Evolutionary conservation across 352 stramenopile species (phyloP).

Genomic region (Pythium chondricola): DNA sequence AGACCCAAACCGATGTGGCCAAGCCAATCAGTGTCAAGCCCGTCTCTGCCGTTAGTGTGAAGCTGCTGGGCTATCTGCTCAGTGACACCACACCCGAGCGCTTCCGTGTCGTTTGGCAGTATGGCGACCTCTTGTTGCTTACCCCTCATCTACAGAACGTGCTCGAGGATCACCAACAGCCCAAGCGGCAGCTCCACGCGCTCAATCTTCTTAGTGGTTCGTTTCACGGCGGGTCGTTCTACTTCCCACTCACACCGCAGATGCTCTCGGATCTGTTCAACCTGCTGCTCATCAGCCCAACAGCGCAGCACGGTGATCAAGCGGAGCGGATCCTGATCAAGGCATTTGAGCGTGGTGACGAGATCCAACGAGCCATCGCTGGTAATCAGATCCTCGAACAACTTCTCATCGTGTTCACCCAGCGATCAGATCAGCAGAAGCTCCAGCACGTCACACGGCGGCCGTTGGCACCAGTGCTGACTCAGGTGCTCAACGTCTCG

Average conservation of each 20-base stretch:
- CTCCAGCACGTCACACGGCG: conserved; percentile 5
- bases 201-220: conserved; percentile 36
- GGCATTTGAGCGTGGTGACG: conserved; percentile 36
- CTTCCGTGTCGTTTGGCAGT: conserved; percentile 22
- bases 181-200: conserved; percentile 35
- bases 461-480: conserved; percentile 32
- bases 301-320: conserved; percentile 25
- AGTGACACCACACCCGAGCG: conserved; percentile 20
- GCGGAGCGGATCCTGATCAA: conserved; percentile 42
- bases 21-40: not conserved
- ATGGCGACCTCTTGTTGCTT: conserved; percentile 24
- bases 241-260: conserved; percentile 41
- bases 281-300: conserved; percentile 49
- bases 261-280: conserved; percentile 61
- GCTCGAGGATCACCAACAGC: conserved; percentile 32
- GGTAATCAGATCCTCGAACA: conserved; percentile 64
- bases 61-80: conserved; percentile 45
- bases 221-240: conserved; percentile 21
- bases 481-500: conserved; percentile 47
- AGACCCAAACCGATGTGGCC: conserved; percentile 6
- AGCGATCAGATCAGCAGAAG: conserved; percentile 25
- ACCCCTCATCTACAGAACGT: conserved; percentile 21
- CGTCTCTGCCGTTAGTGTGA: conserved; percentile 21
- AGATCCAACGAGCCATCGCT: conserved; percentile 36
- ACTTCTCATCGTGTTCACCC: conserved; percentile 56